A percentile compares a stretch with the other conserved stretches of the same genome.
These are phyloP conservation scores for Scalesia atractyloides DNA, from an alignment of 129 eudicot species.

Conservation along the genomic window DNA sequence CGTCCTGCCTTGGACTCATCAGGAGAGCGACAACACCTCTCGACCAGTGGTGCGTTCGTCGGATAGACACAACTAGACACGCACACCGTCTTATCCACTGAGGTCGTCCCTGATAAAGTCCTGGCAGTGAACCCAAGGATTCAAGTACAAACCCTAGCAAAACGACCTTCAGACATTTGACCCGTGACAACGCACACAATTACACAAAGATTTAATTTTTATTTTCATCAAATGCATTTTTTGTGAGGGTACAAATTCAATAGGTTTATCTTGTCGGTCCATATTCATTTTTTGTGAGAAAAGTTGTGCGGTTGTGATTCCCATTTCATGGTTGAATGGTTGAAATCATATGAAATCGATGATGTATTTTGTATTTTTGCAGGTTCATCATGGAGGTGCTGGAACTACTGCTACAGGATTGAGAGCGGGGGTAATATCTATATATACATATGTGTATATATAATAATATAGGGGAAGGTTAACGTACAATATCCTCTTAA, in stretches of 20 bases:
- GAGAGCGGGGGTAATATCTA: conserved; percentile 76
- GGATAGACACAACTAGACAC: no score
- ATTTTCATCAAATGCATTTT: background rate
- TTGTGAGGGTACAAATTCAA: background rate
- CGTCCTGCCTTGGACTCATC: no score
- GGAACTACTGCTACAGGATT: conserved; percentile 99
- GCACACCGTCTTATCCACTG: no score
- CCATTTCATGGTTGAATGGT: background rate
- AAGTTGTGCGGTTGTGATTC: background rate
- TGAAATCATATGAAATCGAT: background rate
- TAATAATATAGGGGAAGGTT: background rate
- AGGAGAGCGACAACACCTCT: no score
- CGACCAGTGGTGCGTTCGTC: no score
- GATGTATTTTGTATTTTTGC: conserved; percentile 12
- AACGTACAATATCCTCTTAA: background rate
- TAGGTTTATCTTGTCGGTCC: background rate
- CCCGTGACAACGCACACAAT: background rate
- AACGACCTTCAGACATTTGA: no score
- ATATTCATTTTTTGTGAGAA: background rate
- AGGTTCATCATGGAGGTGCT: conserved; percentile 99
- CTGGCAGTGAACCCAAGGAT: no score
- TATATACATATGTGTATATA: background rate
- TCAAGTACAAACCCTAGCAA: no score
- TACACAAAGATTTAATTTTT: background rate
- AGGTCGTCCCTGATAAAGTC: no score